Evolutionary conservation across 805 yeast species (phyloP), one percentile per base, ranked within the genome.

Genomic region (Metschnikowia kunwiensis): DNA sequence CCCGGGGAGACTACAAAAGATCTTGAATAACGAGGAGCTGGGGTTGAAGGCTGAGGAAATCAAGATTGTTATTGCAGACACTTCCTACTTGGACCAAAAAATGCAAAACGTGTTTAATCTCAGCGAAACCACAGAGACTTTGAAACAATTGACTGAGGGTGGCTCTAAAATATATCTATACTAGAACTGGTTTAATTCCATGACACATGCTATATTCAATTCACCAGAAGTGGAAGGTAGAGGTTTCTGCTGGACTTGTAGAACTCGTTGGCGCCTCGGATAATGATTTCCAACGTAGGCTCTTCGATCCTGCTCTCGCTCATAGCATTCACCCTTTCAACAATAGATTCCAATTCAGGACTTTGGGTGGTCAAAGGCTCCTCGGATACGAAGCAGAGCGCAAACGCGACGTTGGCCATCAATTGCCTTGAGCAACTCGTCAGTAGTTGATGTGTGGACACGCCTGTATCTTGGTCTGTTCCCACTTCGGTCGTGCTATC

Each of bases 61-160:
- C 31, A 71, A 70, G 27, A 70, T 74, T 8, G 61, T 83, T 8
- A 68, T 82, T 9, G 63, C 80, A 20, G 91, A 82, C 52, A 71
- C 76, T 27, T 63, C 82, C 5, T 77, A 73, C 49, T 61, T 83
- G 47, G 86, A 82, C 50, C 54, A 68, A 13, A 83, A 82, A 57
- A 62, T 70, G 42, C 78, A 78, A 47, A 72, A 70, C 36, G 62
- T 82, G 2, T 79, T 81, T 77, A 87, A 82, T 39, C 57, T 68
- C 23, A 61, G 63, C 12, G 82, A 75, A 37, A 67, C 77, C 2
- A 51, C 63, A 7, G 52, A 55, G 9, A 54, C 68, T 5, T 51
- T 77, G 36, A 70, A 69, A 41, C 54, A 51, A 6, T 61, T 77
- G 36, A 58, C 72, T 10, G 45, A 56, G 11, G 56, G 61, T 3